A percentile compares a stretch with the other conserved stretches of the same genome.
Evolutionary conservation across 352 stramenopile species (phyloP).

Genomic region (Phytopythium litorale): DNA sequence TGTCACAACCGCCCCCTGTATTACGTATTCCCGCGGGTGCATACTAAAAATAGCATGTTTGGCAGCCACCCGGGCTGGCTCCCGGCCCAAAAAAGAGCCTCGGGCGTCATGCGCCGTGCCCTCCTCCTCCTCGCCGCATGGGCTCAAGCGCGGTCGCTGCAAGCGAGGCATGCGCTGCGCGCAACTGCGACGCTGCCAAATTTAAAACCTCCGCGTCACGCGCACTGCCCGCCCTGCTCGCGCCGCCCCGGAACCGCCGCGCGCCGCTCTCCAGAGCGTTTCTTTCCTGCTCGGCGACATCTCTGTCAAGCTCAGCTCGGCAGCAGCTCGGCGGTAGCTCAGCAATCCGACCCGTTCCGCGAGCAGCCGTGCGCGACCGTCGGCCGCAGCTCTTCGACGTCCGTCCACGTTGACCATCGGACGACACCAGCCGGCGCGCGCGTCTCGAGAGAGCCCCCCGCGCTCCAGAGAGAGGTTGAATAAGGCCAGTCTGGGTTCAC

Average conservation of each 20-base stretch:
- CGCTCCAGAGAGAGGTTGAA: constrained; percentile 7
- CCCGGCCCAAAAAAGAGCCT: constrained; percentile 1
- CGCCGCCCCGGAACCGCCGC: too few relatives aligned
- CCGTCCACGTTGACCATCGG: neutral
- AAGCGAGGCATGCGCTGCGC: too few relatives aligned
- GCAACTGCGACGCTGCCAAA: neutral
- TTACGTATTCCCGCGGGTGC: neutral
- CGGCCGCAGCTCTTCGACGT: neutral
- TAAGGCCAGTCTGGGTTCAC: constrained; percentile 8
- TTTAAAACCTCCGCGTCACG: constrained; percentile 5
- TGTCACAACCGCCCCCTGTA: neutral
- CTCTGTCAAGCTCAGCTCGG: too few relatives aligned
- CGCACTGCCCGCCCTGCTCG: neutral
- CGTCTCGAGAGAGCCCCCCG: neutral
- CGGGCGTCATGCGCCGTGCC: neutral
- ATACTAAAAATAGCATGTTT: constrained; percentile 2
- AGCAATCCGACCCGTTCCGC: neutral
- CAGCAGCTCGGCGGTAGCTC: neutral
- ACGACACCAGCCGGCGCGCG: neutral
- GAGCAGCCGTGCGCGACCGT: neutral
- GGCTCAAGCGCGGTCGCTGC: too few relatives aligned
- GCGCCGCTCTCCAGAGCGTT: neutral
- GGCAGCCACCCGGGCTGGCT: neutral
- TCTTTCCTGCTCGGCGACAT: neutral
- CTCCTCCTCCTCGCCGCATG: neutral